Conservation (phyloP, 106 monocot genomes). For the Phalaenopsis equestris region DNA sequence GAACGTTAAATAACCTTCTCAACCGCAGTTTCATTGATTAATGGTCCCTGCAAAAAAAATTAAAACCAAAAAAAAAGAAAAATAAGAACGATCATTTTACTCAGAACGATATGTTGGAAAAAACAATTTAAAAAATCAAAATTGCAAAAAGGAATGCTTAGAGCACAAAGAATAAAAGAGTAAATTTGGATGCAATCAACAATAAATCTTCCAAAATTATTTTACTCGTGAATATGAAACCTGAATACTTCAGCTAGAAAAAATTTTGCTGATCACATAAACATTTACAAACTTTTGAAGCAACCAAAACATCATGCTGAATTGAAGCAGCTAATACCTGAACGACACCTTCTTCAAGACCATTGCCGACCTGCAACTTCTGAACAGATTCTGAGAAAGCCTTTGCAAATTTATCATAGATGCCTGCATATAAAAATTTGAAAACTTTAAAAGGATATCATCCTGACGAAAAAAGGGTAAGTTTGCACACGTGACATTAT, state of each 20-base stretch:
- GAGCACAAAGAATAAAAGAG: not conserved
- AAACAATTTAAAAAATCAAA: constrained; percentile 1
- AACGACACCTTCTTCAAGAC: constrained; percentile 53
- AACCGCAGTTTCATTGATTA: constrained; percentile 93
- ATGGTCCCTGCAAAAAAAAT: constrained; percentile 58
- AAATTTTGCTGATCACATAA: not conserved
- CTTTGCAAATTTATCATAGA: constrained; percentile 84
- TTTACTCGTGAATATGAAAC: not conserved
- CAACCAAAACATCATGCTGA: not conserved
- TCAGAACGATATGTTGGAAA: not conserved
- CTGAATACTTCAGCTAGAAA: not conserved
- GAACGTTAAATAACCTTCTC: constrained; percentile 50
- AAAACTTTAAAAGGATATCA: not conserved
- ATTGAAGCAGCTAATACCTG: constrained; percentile 50
- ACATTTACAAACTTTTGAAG: not conserved
- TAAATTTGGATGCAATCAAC: not conserved
- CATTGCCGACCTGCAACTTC: constrained; percentile 85
- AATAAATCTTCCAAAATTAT: not conserved
- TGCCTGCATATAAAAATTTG: constrained; percentile 38
- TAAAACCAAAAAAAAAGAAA: not conserved
- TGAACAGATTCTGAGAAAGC: constrained; percentile 76
- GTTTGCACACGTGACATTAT: not conserved
- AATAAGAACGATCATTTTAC: not conserved
- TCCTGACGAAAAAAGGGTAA: not conserved
- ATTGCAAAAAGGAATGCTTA: not conserved